Base-by-base conservation (phyloP, 768 basidiomycete species). In the Rhodosporidiobolus sp. region DNA sequence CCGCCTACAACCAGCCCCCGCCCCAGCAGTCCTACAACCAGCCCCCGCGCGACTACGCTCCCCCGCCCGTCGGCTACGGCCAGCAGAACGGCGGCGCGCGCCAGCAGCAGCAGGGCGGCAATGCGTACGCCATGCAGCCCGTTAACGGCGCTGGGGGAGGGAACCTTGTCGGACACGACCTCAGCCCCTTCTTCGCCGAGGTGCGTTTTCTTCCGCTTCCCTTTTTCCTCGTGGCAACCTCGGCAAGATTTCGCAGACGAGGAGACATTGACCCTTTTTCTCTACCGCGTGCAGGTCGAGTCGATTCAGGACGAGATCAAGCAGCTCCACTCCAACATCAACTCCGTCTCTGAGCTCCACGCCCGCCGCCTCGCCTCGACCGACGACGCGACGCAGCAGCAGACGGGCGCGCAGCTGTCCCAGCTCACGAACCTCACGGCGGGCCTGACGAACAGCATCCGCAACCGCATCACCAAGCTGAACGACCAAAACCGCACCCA, bases 391-490 rank as follows among this genome's bases (percentile, higher is more conserved):
- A 63, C 66, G 14, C 70, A 74, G 49, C 59, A 66, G 9, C 50
- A 69, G 34, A 73, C 75, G 24, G 76, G 67, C 38, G 67, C 67
- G 9, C 75, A 79, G 58, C 67, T 79, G 24, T 66, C 79, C 12
- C 69, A 76, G 61, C 63, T 78, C 22, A 74, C 75, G 46, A 72
- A 65, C 49, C 43, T 69, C 56, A 79, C 79, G 20, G 77, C 81
- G 66, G 63, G 76, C 19, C 75, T 81, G 50, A 80, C 82, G 69
- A 81, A 83, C 77, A 68, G 78, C 66, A 77, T 81, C 80, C 82
- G 81, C 55, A 81, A 79, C 62, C 79, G 81, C 57, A 82, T 83
- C 68, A 81, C 82, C 72, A 72, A 74, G 56, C 76, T 82, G 38
- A 81, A 82, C 79, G 81, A 82, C 67, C 76, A 80, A 63, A 81